A percentile compares a stretch with the other conserved stretches of the same genome.
Conservation (phyloP, 2,329 filamentous ascomycete species). For the Paramyrothecium sp. region DNA sequence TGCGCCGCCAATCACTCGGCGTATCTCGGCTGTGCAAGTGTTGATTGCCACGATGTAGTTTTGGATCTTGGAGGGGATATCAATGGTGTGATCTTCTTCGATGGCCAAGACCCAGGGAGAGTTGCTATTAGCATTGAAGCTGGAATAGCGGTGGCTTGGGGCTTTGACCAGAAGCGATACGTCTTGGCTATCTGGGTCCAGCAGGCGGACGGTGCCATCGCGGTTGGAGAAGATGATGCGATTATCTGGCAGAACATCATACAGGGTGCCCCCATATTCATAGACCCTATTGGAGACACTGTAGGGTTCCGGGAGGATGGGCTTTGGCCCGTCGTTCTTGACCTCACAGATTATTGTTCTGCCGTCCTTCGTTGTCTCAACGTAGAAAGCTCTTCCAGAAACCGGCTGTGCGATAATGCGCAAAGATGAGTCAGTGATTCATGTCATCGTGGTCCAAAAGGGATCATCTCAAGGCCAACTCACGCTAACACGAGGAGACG, state of each 20-base stretch:
- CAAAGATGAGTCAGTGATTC: not conserved
- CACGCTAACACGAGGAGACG: constrained; percentile 34
- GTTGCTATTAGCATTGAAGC: constrained; percentile 41
- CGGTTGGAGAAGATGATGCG: constrained; percentile 46
- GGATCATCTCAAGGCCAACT: constrained; percentile 1
- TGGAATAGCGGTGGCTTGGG: constrained; percentile 38
- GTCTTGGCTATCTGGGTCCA: constrained; percentile 34
- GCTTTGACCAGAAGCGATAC: constrained; percentile 29
- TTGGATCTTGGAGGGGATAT: constrained; percentile 27
- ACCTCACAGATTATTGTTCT: constrained; percentile 43
- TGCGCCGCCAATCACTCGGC: constrained; percentile 37
- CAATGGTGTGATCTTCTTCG: constrained; percentile 47
- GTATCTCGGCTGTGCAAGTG: constrained; percentile 36
- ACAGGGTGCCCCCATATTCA: constrained; percentile 50
- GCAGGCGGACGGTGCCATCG: constrained; percentile 39
- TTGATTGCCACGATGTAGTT: constrained; percentile 40
- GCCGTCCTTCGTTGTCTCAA: constrained; percentile 37
- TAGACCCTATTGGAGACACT: constrained; percentile 46
- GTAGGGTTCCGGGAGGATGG: constrained; percentile 42
- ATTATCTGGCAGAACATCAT: constrained; percentile 35
- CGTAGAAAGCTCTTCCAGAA: constrained; percentile 33
- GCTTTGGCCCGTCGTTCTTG: constrained; percentile 24
- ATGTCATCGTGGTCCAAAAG: not conserved
- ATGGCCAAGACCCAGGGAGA: constrained; percentile 45
- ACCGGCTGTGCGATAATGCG: constrained; percentile 12